phyloP scores from a whole-genome alignment of 2,329 filamentous ascomycete species.

The Colletotrichum paranaense region DNA sequence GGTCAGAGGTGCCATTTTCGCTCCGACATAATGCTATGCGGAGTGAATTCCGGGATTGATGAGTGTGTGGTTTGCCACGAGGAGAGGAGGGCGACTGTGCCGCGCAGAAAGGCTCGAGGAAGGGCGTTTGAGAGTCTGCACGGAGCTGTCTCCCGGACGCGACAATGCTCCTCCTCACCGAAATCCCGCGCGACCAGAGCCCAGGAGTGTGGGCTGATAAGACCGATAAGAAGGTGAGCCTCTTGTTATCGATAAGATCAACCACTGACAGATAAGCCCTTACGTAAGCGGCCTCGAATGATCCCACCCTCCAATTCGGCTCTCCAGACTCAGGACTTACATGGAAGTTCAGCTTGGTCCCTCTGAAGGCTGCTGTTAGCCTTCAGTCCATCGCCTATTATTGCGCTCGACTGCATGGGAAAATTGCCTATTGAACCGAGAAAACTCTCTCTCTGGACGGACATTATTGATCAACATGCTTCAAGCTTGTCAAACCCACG shows the following conservation, averaged over 20 bases:
- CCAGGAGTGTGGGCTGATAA: not conserved
- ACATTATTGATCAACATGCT: not conserved
- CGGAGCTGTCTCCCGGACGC: slow-evolving; percentile 19
- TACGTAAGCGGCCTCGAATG: slow-evolving; percentile 7
- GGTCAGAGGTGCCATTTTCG: slow-evolving; percentile 60
- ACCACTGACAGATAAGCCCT: not conserved
- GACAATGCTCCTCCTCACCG: not conserved
- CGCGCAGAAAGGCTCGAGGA: not conserved
- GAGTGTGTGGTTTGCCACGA: not conserved
- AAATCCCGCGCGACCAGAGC: slow-evolving; percentile 13
- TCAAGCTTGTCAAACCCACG: slow-evolving; percentile 12
- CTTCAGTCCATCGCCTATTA: not conserved
- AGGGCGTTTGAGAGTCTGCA: slow-evolving; percentile 29
- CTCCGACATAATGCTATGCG: slow-evolving; percentile 20
- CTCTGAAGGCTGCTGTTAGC: not conserved
- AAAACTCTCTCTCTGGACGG: not conserved
- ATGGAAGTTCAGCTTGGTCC: not conserved
- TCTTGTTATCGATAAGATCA: not conserved
- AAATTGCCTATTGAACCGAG: not conserved
- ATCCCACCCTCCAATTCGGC: slow-evolving; percentile 2
- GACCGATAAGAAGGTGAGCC: not conserved
- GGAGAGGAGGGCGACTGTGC: not conserved
- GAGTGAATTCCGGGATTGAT: not conserved
- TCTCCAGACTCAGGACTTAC: not conserved
- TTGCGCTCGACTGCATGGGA: not conserved